Percentiles rank a stretch among this genome's conserved stretches.
phyloP scores from a whole-genome alignment of 1,284 basidiomycete species.

The Singerocomus rubriflavus region DNA sequence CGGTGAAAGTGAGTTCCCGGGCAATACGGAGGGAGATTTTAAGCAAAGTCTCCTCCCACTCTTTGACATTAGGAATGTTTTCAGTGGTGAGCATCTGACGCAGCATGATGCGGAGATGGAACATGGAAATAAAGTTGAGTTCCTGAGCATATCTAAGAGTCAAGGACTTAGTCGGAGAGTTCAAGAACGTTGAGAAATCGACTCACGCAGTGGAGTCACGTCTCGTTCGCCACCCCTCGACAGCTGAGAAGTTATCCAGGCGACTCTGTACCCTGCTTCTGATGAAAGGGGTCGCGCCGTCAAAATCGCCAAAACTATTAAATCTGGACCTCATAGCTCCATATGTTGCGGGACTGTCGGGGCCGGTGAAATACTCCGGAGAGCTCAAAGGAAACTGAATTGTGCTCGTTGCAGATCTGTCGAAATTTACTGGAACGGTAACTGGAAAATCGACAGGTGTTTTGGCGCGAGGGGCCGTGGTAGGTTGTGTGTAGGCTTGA shows the following conservation, averaged over 20 bases:
- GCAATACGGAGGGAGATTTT: constrained; percentile 79
- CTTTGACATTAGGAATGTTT: constrained; percentile 69
- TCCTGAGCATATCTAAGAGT: constrained; percentile 68
- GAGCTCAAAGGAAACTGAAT: constrained; percentile 80
- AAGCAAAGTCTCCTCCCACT: constrained; percentile 86
- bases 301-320: constrained; percentile 67
- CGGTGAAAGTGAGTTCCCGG: constrained; percentile 71
- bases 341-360: constrained; percentile 54
- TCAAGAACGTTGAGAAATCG: not conserved
- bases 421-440: constrained; percentile 45
- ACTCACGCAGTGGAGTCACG: constrained; percentile 81
- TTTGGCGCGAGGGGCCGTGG: constrained; percentile 44
- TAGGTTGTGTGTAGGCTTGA: constrained; percentile 30
- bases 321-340: constrained; percentile 54
- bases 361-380: constrained; percentile 51
- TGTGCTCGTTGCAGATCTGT: constrained; percentile 54
- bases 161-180: constrained; percentile 4
- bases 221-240: constrained; percentile 75
- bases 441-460: constrained; percentile 55
- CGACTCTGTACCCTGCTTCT: constrained; percentile 78
- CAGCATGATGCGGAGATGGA: constrained; percentile 85
- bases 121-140: constrained; percentile 81
- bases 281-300: constrained; percentile 69
- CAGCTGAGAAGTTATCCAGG: constrained; percentile 52
- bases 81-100: constrained; percentile 82